These are phyloP conservation scores for Coemansia pectinata DNA, from an alignment of 192 early-diverging fungal genomes.

Conservation along the genomic window DNA sequence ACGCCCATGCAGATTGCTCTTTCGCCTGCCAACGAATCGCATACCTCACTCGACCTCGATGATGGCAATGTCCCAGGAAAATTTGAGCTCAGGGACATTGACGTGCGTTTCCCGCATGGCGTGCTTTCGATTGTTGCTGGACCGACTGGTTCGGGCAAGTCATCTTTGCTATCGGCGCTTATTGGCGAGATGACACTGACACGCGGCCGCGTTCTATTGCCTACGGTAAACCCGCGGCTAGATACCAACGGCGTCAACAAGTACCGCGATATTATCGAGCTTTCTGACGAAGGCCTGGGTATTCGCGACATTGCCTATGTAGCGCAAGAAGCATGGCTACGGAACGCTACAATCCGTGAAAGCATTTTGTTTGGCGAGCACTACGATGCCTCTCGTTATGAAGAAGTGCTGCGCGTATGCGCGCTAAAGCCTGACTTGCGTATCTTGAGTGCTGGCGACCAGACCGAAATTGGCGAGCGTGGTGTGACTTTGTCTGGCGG, in stretches of 20 bases:
- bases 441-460: slow-evolving; percentile 81
- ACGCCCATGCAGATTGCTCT: neutral
- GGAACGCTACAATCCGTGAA: slow-evolving; percentile 67
- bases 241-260: slow-evolving; percentile 20
- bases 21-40: neutral
- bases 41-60: neutral
- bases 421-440: slow-evolving; percentile 81
- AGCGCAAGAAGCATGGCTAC: slow-evolving; percentile 76
- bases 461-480: slow-evolving; percentile 87
- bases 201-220: slow-evolving; percentile 28
- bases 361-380: slow-evolving; percentile 86
- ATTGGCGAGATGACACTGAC: slow-evolving; percentile 72
- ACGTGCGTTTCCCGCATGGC: slow-evolving; percentile 64
- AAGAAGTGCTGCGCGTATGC: slow-evolving; percentile 73
- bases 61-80: slow-evolving; percentile 5
- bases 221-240: slow-evolving; percentile 4
- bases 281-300: slow-evolving; percentile 41
- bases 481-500: slow-evolving; percentile 80
- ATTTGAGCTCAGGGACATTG: slow-evolving; percentile 65
- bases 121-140: slow-evolving; percentile 81
- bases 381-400: slow-evolving; percentile 73
- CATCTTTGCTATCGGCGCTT: slow-evolving; percentile 73
- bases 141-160: slow-evolving; percentile 89
- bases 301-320: slow-evolving; percentile 78
- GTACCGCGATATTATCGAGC: slow-evolving; percentile 52